A percentile compares a stretch with the other conserved stretches of the same genome.
Conservation (phyloP, 768 basidiomycete species). For the Termitomyces sp. region DNA sequence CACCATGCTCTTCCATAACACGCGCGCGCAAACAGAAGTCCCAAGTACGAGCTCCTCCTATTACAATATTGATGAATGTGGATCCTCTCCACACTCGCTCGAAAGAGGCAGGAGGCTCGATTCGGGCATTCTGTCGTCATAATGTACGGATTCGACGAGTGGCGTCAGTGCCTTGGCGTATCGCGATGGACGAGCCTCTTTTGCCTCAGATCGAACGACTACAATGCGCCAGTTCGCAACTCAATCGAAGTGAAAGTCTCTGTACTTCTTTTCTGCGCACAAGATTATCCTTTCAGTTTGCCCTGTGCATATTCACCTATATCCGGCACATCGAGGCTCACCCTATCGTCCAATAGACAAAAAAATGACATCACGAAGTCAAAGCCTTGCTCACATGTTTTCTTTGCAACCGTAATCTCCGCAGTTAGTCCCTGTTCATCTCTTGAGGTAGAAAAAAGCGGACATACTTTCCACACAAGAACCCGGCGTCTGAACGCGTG, state of each 20-base stretch:
- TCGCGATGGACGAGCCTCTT: not conserved
- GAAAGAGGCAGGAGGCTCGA: not conserved
- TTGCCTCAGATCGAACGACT: not conserved
- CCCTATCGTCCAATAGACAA: not conserved
- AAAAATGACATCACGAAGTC: not conserved
- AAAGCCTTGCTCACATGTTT: not conserved
- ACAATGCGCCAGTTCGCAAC: not conserved
- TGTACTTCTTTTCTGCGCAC: not conserved
- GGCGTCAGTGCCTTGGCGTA: not conserved
- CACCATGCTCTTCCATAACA: no score
- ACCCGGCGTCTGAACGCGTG: not conserved
- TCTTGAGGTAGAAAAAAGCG: not conserved
- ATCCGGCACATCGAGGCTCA: not conserved
- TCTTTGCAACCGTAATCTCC: conserved; percentile 7
- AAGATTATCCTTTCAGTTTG: not conserved
- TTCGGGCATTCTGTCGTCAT: not conserved
- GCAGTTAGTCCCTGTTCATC: not conserved
- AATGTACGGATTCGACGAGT: not conserved
- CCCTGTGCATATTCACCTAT: not conserved
- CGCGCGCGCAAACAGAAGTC: not conserved
- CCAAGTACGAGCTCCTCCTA: not conserved
- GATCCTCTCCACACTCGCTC: not conserved
- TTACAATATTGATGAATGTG: not conserved
- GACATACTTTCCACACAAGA: not conserved
- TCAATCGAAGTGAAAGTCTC: not conserved